A percentile compares a stretch with the other conserved stretches of the same genome.
Evolutionary conservation across 2,329 filamentous ascomycete genomes (phyloP).

Genomic region (Pleurostoma richardsiae): DNA sequence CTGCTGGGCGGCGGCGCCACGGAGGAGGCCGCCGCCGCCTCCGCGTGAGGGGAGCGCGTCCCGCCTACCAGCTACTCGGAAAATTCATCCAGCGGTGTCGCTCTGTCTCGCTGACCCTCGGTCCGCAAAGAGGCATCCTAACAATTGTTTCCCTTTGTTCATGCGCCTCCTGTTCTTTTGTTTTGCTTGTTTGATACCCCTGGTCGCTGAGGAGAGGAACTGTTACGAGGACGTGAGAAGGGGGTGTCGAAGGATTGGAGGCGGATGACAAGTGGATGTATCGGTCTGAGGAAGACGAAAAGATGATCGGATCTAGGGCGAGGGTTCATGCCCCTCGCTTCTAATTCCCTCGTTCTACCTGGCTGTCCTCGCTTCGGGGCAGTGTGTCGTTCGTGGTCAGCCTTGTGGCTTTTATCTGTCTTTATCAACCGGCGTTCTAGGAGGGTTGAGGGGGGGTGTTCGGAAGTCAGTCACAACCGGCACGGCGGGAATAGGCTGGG

Average conservation of each 20-base stretch:
- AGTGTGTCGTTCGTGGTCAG: neutral
- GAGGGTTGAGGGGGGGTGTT: neutral
- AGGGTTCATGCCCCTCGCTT: too few species aligned
- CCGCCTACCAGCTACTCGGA: neutral
- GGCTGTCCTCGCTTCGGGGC: neutral
- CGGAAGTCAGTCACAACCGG: slow-evolving; percentile 1
- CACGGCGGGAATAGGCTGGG: slow-evolving; percentile 1
- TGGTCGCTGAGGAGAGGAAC: neutral
- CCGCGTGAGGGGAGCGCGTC: slow-evolving; percentile 9
- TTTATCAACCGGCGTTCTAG: slow-evolving; percentile 7
- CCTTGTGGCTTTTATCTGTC: slow-evolving; percentile 7
- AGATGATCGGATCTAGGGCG: too few species aligned
- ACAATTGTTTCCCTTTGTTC: slow-evolving; percentile 9
- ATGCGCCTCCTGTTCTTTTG: slow-evolving; percentile 5
- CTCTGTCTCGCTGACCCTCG: too few species aligned
- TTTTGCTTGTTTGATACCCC: slow-evolving; percentile 22
- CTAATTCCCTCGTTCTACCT: neutral
- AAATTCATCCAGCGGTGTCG: too few species aligned
- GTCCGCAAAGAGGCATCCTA: too few species aligned
- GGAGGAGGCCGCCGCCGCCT: slow-evolving; percentile 19
- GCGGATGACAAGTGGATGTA: neutral
- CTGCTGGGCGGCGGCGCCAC: slow-evolving; percentile 62
- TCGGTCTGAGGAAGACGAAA: too few species aligned
- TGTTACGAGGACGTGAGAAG: neutral
- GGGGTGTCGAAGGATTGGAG: slow-evolving; percentile 1